Percentiles rank a stretch among this genome's conserved stretches.
Conservation (phyloP, 139 green algal species). For the Pleodorina starrii region DNA sequence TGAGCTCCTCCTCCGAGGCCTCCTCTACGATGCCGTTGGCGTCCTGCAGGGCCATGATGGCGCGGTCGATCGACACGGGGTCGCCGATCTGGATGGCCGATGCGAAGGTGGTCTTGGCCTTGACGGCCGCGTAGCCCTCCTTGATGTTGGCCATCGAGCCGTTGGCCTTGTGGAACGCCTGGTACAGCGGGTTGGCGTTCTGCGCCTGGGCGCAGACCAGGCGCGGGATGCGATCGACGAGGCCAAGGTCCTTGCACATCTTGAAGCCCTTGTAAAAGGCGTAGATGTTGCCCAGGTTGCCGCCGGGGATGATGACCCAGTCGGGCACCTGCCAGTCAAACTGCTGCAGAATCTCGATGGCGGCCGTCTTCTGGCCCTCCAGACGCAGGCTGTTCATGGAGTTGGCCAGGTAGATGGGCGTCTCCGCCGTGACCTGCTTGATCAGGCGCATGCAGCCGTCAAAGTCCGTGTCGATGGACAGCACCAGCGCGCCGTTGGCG, state of each 20-base stretch:
- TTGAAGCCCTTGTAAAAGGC: slow-evolving; percentile 99
- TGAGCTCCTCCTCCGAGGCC: slow-evolving; percentile 98
- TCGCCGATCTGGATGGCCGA: slow-evolving; percentile 98
- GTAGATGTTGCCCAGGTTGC: slow-evolving; percentile 99
- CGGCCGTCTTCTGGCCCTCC: slow-evolving; percentile 99
- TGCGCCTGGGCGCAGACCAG: slow-evolving; percentile 90
- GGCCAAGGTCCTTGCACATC: slow-evolving; percentile 91
- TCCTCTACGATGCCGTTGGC: slow-evolving; percentile 98
- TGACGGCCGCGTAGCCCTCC: slow-evolving; percentile 87
- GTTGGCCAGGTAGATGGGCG: slow-evolving; percentile 99
- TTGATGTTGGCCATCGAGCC: slow-evolving; percentile 60
- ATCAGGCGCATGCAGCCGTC: slow-evolving; percentile 99
- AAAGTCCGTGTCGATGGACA: slow-evolving; percentile 99
- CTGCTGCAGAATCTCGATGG: slow-evolving; percentile 99
- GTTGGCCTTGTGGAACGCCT: slow-evolving; percentile 82
- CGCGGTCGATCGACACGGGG: slow-evolving; percentile 97
- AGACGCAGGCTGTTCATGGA: slow-evolving; percentile 98
- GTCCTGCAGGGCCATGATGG: slow-evolving; percentile 94
- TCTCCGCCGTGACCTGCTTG: slow-evolving; percentile 92
- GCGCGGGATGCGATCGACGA: slow-evolving; percentile 93
- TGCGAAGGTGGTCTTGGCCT: slow-evolving; percentile 97
- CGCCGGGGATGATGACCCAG: slow-evolving; percentile 98
- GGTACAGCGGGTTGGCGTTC: slow-evolving; percentile 99
- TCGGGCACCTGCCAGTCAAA: slow-evolving; percentile 99
- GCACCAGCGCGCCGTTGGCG: slow-evolving; percentile 97